Conservation (phyloP, 1,284 basidiomycete species). For the Ceraceosorus guamensis region DNA sequence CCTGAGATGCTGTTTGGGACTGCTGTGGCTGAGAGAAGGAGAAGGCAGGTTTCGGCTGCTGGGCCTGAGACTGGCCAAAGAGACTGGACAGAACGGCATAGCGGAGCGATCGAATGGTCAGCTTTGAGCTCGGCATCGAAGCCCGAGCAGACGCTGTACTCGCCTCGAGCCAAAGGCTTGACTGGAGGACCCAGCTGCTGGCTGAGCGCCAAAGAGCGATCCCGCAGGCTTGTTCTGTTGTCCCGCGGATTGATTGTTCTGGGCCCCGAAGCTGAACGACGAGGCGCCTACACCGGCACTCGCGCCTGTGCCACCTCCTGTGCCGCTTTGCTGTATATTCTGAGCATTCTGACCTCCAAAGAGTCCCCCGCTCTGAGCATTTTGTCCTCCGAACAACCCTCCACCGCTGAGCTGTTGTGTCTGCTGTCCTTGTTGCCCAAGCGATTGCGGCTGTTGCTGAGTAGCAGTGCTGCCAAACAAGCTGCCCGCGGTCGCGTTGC, state of each 20-base stretch:
- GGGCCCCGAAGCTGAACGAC: not conserved
- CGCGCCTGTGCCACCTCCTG: not conserved
- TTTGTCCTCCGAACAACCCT: not conserved
- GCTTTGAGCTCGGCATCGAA: not conserved
- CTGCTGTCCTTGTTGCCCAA: not conserved
- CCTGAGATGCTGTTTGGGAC: not conserved
- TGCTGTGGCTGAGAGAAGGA: constrained; percentile 7
- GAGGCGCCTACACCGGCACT: not conserved
- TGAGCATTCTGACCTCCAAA: too few species aligned
- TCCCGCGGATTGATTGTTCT: not conserved
- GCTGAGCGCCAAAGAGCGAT: not conserved
- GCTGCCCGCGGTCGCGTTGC: not conserved
- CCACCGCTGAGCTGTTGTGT: not conserved
- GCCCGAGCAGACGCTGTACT: too few species aligned
- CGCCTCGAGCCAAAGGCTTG: too few species aligned
- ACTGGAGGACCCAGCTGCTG: not conserved
- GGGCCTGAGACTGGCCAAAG: not conserved
- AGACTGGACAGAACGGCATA: not conserved
- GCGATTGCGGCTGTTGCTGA: not conserved
- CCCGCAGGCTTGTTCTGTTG: not conserved
- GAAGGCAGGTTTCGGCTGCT: constrained; percentile 8
- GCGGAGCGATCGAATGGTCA: not conserved
- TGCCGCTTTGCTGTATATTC: not conserved
- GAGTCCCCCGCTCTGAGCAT: too few species aligned
- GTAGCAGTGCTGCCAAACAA: not conserved